Evolutionary conservation across 106 monocot genomes (phyloP).

Genomic region (Apostasia ramifera): DNA sequence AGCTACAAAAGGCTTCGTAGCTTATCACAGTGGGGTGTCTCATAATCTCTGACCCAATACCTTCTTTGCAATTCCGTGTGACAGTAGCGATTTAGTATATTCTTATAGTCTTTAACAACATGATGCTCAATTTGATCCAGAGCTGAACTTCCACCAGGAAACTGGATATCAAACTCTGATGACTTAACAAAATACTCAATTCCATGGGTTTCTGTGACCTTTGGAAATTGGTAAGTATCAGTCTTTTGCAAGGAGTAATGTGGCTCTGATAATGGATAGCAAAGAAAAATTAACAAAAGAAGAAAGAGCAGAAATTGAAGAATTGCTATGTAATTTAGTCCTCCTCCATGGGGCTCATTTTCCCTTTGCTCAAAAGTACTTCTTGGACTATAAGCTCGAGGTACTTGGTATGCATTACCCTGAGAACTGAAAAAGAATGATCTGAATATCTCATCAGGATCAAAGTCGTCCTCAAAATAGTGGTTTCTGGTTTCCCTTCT

Average conservation of each 20-base stretch:
- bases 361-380: slow-evolving; percentile 9
- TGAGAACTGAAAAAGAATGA: slow-evolving; percentile 54
- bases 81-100: slow-evolving; percentile 43
- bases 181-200: slow-evolving; percentile 68
- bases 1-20: slow-evolving; percentile 26
- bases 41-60: slow-evolving; percentile 38
- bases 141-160: slow-evolving; percentile 37
- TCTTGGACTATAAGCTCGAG: slow-evolving; percentile 28
- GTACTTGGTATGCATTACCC: slow-evolving; percentile 22
- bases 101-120: slow-evolving; percentile 49
- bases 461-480: slow-evolving; percentile 42
- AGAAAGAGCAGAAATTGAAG: slow-evolving; percentile 36
- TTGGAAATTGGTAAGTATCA: slow-evolving; percentile 34
- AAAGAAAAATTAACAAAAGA: slow-evolving; percentile 33
- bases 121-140: slow-evolving; percentile 41
- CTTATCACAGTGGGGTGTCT: slow-evolving; percentile 62
- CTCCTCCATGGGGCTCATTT: slow-evolving; percentile 18
- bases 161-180: slow-evolving; percentile 51
- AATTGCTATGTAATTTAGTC: slow-evolving; percentile 19
- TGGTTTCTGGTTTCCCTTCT: slow-evolving; percentile 14
- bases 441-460: slow-evolving; percentile 67
- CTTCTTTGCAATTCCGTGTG: slow-evolving; percentile 54
- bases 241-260: slow-evolving; percentile 49
- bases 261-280: slow-evolving; percentile 29
- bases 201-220: slow-evolving; percentile 52